Evolutionary conservation across 148 eudicot genomes (phyloP), one percentile per base, ranked within the genome.

Genomic region (Diospyros lotus): DNA sequence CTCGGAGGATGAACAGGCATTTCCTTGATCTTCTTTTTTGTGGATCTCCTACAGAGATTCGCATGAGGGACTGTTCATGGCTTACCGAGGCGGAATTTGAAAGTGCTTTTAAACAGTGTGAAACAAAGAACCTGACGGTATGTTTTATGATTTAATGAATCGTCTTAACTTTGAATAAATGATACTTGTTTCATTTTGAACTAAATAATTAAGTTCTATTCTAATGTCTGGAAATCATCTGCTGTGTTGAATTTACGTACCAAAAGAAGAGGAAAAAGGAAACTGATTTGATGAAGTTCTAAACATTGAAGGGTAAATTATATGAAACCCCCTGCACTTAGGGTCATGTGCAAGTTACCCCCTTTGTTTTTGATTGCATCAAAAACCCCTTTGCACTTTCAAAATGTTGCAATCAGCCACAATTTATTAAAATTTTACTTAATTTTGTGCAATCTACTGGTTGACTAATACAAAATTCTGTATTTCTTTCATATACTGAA

Each of bases 51-150:
- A 75, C 87, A 9, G 97, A 95, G 88, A 81, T 95, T 58, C 95
- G 96, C 18, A 59, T 95, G 52, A 66, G 79, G 59, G 97, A 95
- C 79, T 90, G 98, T 79, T 95, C 98, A 15, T 95, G 97, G 96
- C 77, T 95, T 13, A 78, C 84, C 5, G 98, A 95, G 83, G 93
- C 87, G 46, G 75, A 79, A 11, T 86, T 95, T 61, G 73, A 70
- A 51, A 82, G 68, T 76, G 77, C 79, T 8, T 87, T 92, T 76
- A 75, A 83, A 79, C 73, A 68, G 28, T 83, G 84, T 68, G 73
- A 88, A 45, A 58, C 83, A 40, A 84, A 58, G 61, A 84, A 69
- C 64, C 78, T 92, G 73, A 83, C 58, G 91, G 98, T 94, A 76
- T 2, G 75, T 65, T 77, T 40, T 58, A 13, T 52, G 63, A 17